Percentiles rank a stretch among this genome's conserved stretches.
phyloP scores from a whole-genome alignment of 1,284 basidiomycete genomes.

The Tylopilus sp. region DNA sequence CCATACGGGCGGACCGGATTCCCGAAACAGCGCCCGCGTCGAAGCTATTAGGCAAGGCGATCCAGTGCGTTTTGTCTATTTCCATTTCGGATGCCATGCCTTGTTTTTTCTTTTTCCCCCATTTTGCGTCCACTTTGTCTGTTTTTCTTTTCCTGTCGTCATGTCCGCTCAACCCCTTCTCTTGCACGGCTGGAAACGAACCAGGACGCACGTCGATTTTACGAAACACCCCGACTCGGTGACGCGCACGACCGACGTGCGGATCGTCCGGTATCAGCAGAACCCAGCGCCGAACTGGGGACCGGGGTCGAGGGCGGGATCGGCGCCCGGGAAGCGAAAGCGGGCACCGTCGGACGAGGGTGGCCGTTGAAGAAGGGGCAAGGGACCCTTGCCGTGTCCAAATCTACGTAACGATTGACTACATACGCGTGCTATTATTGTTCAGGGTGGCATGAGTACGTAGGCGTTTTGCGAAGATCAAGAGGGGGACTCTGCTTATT shows the following conservation, averaged over 20 bases:
- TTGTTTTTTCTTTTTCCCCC: background rate
- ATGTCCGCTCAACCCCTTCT: no score
- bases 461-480: no score
- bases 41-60: conserved; percentile 60
- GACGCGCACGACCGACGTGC: conserved; percentile 58
- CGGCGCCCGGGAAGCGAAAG: conserved; percentile 35
- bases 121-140: no score
- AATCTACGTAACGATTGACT: no score
- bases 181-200: background rate
- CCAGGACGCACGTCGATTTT: conserved; percentile 70
- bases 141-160: conserved; percentile 8
- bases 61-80: conserved; percentile 50
- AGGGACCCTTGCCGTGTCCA: no score
- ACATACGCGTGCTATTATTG: no score
- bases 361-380: background rate
- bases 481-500: no score
- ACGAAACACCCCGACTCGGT: conserved; percentile 64
- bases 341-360: conserved; percentile 28
- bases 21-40: conserved; percentile 67
- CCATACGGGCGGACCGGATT: conserved; percentile 81
- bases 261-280: conserved; percentile 86
- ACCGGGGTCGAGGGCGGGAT: conserved; percentile 63
- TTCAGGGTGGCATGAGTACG: no score
- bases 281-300: conserved; percentile 95
- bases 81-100: background rate